Evolutionary conservation across 768 basidiomycete genomes (phyloP).

Genomic region (Cystobasidiopsis lactophilus): DNA sequence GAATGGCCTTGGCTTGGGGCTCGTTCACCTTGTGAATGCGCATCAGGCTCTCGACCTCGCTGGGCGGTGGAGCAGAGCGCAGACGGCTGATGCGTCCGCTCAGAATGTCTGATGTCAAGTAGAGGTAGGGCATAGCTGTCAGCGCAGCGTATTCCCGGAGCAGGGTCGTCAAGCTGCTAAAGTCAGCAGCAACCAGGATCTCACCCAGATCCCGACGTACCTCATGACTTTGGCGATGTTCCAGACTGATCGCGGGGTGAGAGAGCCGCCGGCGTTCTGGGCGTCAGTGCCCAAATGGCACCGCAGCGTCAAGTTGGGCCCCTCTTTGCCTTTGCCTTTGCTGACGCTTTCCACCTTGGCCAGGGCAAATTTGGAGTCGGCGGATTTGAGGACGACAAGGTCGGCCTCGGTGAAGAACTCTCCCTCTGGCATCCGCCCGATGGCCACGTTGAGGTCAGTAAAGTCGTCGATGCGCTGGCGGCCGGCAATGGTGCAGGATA

Average conservation of each 20-base stretch:
- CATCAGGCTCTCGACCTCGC: conserved; percentile 31
- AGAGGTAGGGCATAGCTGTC: conserved; percentile 58
- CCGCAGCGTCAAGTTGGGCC: conserved; percentile 40
- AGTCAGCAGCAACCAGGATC: neutral
- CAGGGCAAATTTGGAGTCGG: conserved; percentile 35
- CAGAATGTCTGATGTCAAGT: no score
- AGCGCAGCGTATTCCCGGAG: conserved; percentile 82
- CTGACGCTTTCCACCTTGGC: conserved; percentile 44
- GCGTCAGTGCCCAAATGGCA: conserved; percentile 27
- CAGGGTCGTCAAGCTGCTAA: conserved; percentile 60
- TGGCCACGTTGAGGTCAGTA: conserved; percentile 49
- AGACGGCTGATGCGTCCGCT: no score
- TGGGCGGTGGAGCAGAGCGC: conserved; percentile 28
- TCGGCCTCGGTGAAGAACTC: conserved; percentile 66
- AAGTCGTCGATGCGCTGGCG: conserved; percentile 59
- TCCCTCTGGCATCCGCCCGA: conserved; percentile 39
- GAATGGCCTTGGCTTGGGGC: conserved; percentile 77
- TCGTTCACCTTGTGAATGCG: conserved; percentile 54
- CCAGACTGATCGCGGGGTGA: conserved; percentile 49
- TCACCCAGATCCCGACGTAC: no score
- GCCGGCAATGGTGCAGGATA: conserved; percentile 31
- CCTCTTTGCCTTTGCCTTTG: conserved; percentile 25
- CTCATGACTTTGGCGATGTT: conserved; percentile 55
- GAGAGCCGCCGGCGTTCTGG: conserved; percentile 34
- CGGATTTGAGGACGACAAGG: conserved; percentile 46